These are phyloP conservation scores for Aspergillus affinis DNA, from an alignment of 495 filamentous ascomycete species.

Conservation along the genomic window DNA sequence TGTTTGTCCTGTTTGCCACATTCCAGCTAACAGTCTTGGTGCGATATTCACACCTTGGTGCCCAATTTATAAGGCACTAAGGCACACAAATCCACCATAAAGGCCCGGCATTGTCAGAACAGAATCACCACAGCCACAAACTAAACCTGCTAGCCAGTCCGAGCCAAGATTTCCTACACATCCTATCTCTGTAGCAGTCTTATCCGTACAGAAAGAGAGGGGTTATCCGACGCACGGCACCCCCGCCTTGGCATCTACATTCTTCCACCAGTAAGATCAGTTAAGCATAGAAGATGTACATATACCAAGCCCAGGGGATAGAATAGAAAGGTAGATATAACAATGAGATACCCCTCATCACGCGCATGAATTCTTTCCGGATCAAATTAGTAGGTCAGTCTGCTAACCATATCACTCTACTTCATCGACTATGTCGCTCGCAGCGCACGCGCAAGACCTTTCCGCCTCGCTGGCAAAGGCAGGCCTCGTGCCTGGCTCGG, in stretches of 20 bases:
- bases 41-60: no score
- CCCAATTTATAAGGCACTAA: neutral
- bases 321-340: neutral
- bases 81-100: neutral
- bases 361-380: neutral
- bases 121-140: neutral
- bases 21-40: neutral
- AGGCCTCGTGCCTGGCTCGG: constrained; percentile 8
- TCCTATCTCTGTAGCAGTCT: neutral
- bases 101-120: neutral
- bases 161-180: neutral
- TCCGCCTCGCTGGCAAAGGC: constrained; percentile 9
- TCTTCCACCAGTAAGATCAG: neutral
- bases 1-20: neutral
- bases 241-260: neutral
- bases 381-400: no score
- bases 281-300: neutral
- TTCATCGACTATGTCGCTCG: neutral
- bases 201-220: neutral
- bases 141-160: neutral
- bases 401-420: no score
- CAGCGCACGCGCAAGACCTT: constrained; percentile 3
- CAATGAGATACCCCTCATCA: neutral
- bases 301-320: neutral
- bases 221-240: neutral